These are phyloP conservation scores for Aurantiochytrium sp. DNA, from an alignment of 108 stramenopile genomes.

Conservation along the genomic window DNA sequence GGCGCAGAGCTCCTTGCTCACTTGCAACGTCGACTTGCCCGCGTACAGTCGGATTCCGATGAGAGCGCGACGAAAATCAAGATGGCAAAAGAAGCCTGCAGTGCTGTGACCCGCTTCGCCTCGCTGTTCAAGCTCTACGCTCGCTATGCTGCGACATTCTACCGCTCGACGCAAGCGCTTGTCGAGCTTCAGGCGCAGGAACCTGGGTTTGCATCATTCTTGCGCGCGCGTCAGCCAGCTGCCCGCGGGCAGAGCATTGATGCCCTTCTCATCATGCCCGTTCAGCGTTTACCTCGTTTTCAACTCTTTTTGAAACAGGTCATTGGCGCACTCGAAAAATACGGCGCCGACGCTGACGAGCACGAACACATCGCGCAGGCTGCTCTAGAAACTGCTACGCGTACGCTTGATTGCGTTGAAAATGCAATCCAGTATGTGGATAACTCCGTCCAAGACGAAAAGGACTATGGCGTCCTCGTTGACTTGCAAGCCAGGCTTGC, in stretches of 20 bases:
- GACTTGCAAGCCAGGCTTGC: background rate
- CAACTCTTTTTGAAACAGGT: background rate
- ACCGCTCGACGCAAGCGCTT: background rate
- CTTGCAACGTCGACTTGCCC: background rate
- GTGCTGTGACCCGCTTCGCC: background rate
- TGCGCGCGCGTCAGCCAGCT: background rate
- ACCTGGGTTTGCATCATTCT: background rate
- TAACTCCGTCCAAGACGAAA: background rate
- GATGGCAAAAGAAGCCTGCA: background rate
- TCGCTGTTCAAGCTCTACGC: background rate
- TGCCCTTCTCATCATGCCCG: background rate
- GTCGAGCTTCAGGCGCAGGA: background rate
- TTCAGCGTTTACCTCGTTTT: background rate
- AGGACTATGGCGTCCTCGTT: background rate
- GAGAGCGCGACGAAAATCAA: background rate
- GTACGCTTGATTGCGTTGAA: background rate
- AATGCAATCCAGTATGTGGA: background rate
- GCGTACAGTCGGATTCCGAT: background rate
- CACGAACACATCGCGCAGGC: background rate
- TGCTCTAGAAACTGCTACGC: background rate
- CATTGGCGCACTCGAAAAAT: background rate
- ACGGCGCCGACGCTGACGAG: background rate
- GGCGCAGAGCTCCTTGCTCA: background rate
- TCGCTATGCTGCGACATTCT: background rate
- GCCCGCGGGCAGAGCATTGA: background rate